Percentiles rank a stretch among this genome's conserved stretches.
These are phyloP conservation scores for Phytophthora meadii DNA, from an alignment of 352 stramenopile species.

Conservation along the genomic window DNA sequence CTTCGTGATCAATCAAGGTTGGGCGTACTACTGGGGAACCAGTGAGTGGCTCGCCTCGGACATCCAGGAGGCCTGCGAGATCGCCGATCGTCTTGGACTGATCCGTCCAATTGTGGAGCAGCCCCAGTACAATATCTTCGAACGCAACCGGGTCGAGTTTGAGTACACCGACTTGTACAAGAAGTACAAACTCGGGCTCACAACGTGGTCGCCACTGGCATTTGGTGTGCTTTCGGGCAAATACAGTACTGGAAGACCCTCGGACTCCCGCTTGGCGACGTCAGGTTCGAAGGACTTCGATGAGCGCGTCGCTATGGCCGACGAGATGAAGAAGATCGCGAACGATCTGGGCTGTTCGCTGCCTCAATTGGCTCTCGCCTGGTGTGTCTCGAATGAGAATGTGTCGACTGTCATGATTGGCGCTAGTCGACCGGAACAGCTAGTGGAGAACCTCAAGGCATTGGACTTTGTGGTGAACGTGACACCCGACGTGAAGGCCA, in stretches of 20 bases:
- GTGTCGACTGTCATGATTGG: constrained; percentile 59
- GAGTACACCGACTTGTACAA: too few relatives aligned
- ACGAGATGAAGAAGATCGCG: constrained; percentile 49
- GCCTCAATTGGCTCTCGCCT: constrained; percentile 55
- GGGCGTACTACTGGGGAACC: too few relatives aligned
- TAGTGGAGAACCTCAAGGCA: constrained; percentile 66
- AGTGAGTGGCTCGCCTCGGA: too few relatives aligned
- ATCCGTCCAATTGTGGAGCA: too few relatives aligned
- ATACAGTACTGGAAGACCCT: constrained; percentile 48
- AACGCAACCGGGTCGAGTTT: too few relatives aligned
- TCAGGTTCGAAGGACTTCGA: constrained; percentile 4
- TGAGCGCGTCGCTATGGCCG: constrained; percentile 31
- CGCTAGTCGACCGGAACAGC: constrained; percentile 49
- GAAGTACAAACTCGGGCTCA: too few relatives aligned
- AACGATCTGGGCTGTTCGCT: constrained; percentile 56
- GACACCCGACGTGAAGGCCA: constrained; percentile 46
- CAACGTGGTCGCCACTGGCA: neutral
- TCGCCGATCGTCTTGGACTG: too few relatives aligned
- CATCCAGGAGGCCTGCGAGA: too few relatives aligned
- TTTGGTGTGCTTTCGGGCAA: constrained; percentile 71
- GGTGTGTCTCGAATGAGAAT: constrained; percentile 53
- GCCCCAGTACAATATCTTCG: too few relatives aligned
- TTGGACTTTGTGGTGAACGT: constrained; percentile 49
- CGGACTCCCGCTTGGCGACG: constrained; percentile 36
- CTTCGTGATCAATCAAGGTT: too few relatives aligned